A percentile compares a stretch with the other conserved stretches of the same genome.
Evolutionary conservation across 225 moss, liverwort and hornwort genomes (phyloP).

Genomic region (Pseudisothecium myosuroides): DNA sequence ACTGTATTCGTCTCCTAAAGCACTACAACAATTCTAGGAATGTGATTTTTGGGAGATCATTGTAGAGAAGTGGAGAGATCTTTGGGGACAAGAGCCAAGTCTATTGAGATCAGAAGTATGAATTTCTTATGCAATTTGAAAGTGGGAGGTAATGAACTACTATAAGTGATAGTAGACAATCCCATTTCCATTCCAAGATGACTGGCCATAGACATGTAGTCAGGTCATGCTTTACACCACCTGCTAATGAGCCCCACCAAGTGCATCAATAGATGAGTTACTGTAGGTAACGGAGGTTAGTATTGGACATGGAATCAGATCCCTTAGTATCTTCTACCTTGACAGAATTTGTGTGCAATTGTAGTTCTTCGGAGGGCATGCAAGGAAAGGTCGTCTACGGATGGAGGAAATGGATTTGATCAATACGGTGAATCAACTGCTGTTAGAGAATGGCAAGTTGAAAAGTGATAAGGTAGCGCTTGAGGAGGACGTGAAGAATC

Average conservation of each 20-base stretch:
- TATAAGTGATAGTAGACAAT: background rate
- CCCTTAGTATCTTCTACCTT: background rate
- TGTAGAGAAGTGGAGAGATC: background rate
- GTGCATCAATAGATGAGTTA: background rate
- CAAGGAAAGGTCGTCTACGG: constrained; percentile 67
- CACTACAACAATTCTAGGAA: background rate
- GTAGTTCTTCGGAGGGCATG: constrained; percentile 78
- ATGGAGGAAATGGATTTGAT: constrained; percentile 85
- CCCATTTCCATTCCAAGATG: background rate
- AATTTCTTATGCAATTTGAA: background rate
- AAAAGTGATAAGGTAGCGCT: constrained; percentile 77
- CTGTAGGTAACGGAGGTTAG: background rate
- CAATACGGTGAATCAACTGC: constrained; percentile 85
- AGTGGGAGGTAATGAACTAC: background rate
- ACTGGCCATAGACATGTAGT: background rate
- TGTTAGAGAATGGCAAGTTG: constrained; percentile 70
- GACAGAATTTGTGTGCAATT: background rate
- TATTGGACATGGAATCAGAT: background rate
- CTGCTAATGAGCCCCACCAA: background rate
- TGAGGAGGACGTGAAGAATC: constrained; percentile 78
- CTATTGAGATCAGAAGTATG: background rate
- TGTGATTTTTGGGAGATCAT: background rate
- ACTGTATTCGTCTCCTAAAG: background rate
- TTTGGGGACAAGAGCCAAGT: background rate
- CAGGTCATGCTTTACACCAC: background rate